phyloP scores from a whole-genome alignment of 2,329 filamentous ascomycete genomes.

The Rutstroemia sp. region DNA sequence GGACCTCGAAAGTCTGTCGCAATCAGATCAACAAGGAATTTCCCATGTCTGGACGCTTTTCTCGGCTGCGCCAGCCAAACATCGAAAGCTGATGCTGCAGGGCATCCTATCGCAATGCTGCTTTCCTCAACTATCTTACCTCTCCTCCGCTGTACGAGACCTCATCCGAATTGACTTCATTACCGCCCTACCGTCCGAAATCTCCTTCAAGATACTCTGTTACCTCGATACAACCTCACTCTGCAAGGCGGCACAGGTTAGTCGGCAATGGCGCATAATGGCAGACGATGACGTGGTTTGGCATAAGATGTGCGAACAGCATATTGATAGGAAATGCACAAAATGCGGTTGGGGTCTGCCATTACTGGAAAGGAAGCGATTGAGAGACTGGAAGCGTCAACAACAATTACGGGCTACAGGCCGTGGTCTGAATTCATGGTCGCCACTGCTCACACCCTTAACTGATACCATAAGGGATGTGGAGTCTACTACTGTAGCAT shows the following conservation, averaged over 20 bases:
- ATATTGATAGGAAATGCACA: constrained; percentile 87
- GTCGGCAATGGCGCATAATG: constrained; percentile 74
- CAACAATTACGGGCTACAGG: constrained; percentile 64
- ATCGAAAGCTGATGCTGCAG: constrained; percentile 92
- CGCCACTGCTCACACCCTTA: constrained; percentile 41
- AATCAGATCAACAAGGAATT: constrained; percentile 87
- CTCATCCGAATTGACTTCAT: constrained; percentile 98
- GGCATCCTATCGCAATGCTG: constrained; percentile 95
- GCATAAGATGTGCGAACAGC: constrained; percentile 97
- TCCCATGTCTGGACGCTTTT: constrained; percentile 97
- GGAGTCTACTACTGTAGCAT: constrained; percentile 5
- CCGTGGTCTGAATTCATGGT: constrained; percentile 46
- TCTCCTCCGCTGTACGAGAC: constrained; percentile 84
- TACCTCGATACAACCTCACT: constrained; percentile 90
- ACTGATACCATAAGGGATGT: constrained; percentile 28
- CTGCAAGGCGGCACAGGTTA: constrained; percentile 94
- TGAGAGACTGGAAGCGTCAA: constrained; percentile 72
- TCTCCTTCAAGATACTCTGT: constrained; percentile 88
- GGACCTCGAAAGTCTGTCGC: constrained; percentile 75
- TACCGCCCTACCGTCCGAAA: constrained; percentile 76
- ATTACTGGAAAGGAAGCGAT: constrained; percentile 76
- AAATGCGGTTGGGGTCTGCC: constrained; percentile 96
- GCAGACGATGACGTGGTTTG: constrained; percentile 98
- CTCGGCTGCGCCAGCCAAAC: constrained; percentile 87
- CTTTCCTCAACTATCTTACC: constrained; percentile 90